Percentiles rank a stretch among this genome's conserved stretches.
phyloP scores from a whole-genome alignment of 768 basidiomycete species.

The Kwoniella bestiolae region DNA sequence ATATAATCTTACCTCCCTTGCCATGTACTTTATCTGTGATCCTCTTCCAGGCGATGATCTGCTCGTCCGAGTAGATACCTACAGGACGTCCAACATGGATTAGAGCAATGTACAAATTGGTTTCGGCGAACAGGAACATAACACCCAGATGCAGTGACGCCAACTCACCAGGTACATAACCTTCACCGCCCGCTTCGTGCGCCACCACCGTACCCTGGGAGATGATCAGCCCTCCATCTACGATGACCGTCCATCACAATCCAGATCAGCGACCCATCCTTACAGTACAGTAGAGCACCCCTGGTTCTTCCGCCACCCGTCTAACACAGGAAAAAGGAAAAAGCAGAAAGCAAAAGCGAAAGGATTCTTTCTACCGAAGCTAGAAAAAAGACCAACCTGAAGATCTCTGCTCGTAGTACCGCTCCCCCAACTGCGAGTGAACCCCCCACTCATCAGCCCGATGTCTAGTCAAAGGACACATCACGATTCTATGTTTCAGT shows the following conservation, averaged over 20 bases:
- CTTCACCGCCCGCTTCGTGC: constrained; percentile 16
- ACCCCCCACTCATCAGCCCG: constrained; percentile 25
- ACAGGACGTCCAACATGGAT: too few relatives aligned
- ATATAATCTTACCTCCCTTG: constrained; percentile 63
- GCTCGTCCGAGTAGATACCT: constrained; percentile 50
- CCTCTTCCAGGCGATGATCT: constrained; percentile 65
- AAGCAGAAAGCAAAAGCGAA: neutral
- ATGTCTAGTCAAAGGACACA: constrained; percentile 47
- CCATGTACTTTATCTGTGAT: constrained; percentile 67
- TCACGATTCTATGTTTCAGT: constrained; percentile 36
- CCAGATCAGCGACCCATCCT: too few relatives aligned
- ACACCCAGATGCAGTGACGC: too few relatives aligned
- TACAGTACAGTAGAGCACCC: too few relatives aligned
- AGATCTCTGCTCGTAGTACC: constrained; percentile 53
- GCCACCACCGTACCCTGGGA: constrained; percentile 31
- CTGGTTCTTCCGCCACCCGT: too few relatives aligned
- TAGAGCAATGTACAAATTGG: too few relatives aligned
- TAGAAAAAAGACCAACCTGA: constrained; percentile 14
- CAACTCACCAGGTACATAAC: constrained; percentile 13
- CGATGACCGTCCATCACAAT: too few relatives aligned
- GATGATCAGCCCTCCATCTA: constrained; percentile 48
- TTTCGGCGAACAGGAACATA: too few relatives aligned
- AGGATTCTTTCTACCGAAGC: too few relatives aligned
- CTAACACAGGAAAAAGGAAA: neutral
- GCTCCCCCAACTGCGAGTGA: constrained; percentile 27